Percentiles rank a stretch among this genome's conserved stretches.
phyloP scores from a whole-genome alignment of 2,329 filamentous ascomycete genomes.

The Dactylellina haptotyla region DNA sequence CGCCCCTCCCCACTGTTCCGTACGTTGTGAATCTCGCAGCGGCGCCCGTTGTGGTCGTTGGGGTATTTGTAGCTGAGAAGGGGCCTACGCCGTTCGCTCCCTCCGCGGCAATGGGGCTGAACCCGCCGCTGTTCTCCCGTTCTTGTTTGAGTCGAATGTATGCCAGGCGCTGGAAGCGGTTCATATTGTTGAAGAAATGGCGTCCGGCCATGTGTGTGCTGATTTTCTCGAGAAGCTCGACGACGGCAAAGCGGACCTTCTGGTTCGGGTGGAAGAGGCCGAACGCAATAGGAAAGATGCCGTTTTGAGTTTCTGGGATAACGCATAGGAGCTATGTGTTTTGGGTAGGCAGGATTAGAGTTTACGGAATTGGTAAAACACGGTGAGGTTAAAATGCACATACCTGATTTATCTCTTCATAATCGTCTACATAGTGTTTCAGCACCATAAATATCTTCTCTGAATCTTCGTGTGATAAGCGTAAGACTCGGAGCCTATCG shows the following conservation, averaged over 20 bases:
- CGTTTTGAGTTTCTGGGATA: conserved; percentile 84
- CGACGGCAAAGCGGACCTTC: conserved; percentile 79
- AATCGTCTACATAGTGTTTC: conserved; percentile 77
- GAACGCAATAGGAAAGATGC: conserved; percentile 88
- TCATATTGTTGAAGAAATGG: conserved; percentile 89
- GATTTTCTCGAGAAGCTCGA: conserved; percentile 82
- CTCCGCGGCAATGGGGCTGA: conserved; percentile 28
- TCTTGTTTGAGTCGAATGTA: conserved; percentile 81
- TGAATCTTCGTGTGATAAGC: conserved; percentile 78
- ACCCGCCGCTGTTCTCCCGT: conserved; percentile 59
- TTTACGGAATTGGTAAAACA: too few relatives aligned
- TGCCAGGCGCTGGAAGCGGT: conserved; percentile 86
- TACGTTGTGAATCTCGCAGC: conserved; percentile 44
- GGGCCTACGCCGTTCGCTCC: conserved; percentile 12
- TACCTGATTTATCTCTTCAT: conserved; percentile 78
- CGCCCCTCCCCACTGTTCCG: conserved; percentile 21
- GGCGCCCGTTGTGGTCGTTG: conserved; percentile 49
- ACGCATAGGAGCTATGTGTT: conserved; percentile 74
- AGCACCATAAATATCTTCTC: conserved; percentile 87
- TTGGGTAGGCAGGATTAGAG: too few relatives aligned
- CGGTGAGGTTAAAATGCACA: neutral
- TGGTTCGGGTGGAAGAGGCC: conserved; percentile 90
- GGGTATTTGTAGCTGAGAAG: conserved; percentile 47
- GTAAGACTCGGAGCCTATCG: conserved; percentile 85
- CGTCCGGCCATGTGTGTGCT: conserved; percentile 84